These are phyloP conservation scores for Salmacisia buchloeana DNA, from an alignment of 1,284 basidiomycete genomes.

Conservation along the genomic window DNA sequence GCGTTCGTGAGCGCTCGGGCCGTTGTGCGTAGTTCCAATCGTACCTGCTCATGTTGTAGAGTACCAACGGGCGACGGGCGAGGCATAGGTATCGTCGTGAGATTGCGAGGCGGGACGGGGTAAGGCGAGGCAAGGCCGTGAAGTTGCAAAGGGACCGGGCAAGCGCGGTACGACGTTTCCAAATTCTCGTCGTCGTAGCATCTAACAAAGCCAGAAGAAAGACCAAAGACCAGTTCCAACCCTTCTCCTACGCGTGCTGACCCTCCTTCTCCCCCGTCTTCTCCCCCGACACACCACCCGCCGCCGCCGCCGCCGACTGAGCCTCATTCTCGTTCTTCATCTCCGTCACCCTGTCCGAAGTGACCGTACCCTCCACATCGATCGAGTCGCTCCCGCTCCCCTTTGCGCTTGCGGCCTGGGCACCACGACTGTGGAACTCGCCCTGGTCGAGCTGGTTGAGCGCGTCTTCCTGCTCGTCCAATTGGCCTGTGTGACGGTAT, in stretches of 20 bases:
- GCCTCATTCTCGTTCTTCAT: background rate
- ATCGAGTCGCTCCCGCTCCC: background rate
- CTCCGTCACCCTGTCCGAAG: background rate
- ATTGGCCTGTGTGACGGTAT: too few species aligned
- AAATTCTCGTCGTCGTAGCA: too few species aligned
- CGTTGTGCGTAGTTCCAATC: too few species aligned
- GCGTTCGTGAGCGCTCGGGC: too few species aligned
- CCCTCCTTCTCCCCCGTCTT: background rate
- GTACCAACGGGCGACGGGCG: too few species aligned
- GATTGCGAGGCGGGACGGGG: too few species aligned
- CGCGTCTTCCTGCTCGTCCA: background rate
- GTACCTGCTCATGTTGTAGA: background rate
- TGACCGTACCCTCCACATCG: background rate
- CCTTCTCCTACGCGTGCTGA: background rate
- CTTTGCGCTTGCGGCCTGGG: background rate
- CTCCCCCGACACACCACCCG: background rate
- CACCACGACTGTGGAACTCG: background rate
- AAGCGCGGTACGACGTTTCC: too few species aligned
- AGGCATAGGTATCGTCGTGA: too few species aligned
- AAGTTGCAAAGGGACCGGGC: too few species aligned
- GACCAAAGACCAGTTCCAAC: background rate
- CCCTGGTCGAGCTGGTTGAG: conserved; percentile 1
- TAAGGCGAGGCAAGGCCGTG: too few species aligned
- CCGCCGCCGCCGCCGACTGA: too few species aligned
- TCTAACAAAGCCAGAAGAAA: background rate